Base-by-base conservation (phyloP, 108 stramenopile genomes). In the Mayamaea pseudoterrestris region DNA sequence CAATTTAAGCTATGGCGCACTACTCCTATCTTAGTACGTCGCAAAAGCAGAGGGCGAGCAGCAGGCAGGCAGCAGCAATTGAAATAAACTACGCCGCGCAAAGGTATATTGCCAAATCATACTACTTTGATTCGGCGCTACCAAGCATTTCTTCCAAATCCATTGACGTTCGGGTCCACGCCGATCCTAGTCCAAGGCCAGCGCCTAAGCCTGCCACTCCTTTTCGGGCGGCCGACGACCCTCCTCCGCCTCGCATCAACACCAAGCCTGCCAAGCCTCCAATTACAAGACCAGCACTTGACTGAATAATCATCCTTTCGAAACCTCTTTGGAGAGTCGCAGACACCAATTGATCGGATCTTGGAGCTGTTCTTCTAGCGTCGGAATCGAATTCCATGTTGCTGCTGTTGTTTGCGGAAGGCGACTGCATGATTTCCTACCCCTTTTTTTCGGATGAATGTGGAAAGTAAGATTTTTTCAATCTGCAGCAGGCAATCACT, bases 181-280 rank as follows among this genome's bases (percentile, higher is more conserved):
- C 68, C 39, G 69, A 59, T 32, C 78, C 78, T 2, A 69, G 16
- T 22, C 78, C 78, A 50, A 71, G n/a, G n/a, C 78, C 78, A 40
- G 54, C 69, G 14, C 78, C 78, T 17, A 79, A 65, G 30, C 69
- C 78, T 9, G 73, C 58, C 43, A 74, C 35, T 2, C 58, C 70
- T 41, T 60, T 68, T 16, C 78, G 65, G 13, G 67, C 63, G 12
- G 42, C 50, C 9, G 59, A 43, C n/a, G 53, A 41, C 44, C 68
- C 69, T 20, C 55, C 61, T 26, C 73, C 59, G 1, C 53, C 66
- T 50, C 71, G 56, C 17, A 73, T 47, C 60, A 79, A 52, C 8
- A 79, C 78, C 31, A 79, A 44, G 29, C 78, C 68, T 8, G 70
- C 70, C 63, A 71, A 41, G 11, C 48, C 41, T 41, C 78, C 78